Conservation (phyloP, 805 yeast species). For the Maudiozyma saulgeensis region DNA sequence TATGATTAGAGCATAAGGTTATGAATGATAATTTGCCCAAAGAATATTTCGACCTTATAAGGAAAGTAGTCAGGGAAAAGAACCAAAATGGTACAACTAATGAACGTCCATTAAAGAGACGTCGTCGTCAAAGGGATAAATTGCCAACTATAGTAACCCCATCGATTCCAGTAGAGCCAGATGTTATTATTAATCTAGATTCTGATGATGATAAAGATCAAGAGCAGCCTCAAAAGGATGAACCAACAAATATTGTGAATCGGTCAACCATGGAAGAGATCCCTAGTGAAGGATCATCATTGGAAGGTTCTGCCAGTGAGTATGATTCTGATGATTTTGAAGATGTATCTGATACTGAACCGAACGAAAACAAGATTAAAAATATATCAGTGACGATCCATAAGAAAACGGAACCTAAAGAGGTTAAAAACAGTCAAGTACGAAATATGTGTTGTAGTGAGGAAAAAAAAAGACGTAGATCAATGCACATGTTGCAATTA, state of each 20-base stretch:
- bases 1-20: neutral
- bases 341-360: conserved; percentile 8
- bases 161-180: neutral
- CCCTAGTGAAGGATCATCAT: conserved; percentile 5
- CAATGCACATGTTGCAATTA: conserved; percentile 51
- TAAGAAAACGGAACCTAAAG: conserved; percentile 9
- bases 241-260: neutral
- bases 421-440: conserved; percentile 16
- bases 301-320: conserved; percentile 7
- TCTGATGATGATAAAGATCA: neutral
- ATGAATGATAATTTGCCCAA: conserved; percentile 20
- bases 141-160: neutral
- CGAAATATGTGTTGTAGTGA: conserved; percentile 39
- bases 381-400: conserved; percentile 24
- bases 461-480: conserved; percentile 44
- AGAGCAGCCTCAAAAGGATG: neutral
- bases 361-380: conserved; percentile 3
- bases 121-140: neutral
- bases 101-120: conserved; percentile 9
- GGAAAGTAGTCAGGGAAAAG: conserved; percentile 23
- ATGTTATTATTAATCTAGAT: conserved; percentile 1
- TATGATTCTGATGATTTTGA: conserved; percentile 23
- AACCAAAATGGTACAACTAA: neutral
- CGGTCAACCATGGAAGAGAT: neutral
- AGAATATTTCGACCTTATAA: conserved; percentile 26